A percentile compares a stretch with the other conserved stretches of the same genome.
Conservation (phyloP, 495 filamentous ascomycete genomes). For the Elaphomyces granulatus region DNA sequence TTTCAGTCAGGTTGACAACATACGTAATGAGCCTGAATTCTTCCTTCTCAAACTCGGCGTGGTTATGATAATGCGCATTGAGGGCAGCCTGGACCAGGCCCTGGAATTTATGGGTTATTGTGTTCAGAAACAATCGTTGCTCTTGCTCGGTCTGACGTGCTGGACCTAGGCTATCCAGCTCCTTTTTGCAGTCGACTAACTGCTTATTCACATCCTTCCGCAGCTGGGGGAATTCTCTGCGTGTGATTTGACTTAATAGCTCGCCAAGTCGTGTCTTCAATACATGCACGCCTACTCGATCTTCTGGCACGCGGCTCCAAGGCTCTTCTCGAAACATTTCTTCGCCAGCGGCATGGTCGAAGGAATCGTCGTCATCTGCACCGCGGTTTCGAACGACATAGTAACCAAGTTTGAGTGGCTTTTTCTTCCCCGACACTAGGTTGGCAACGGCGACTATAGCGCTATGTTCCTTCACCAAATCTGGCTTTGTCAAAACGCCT, state of each 20-base stretch:
- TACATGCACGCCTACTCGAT: slow-evolving; percentile 35
- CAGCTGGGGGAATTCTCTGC: slow-evolving; percentile 38
- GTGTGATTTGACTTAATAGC: slow-evolving; percentile 31
- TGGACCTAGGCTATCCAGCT: slow-evolving; percentile 29
- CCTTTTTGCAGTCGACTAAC: slow-evolving; percentile 17
- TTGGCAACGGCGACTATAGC: slow-evolving; percentile 3
- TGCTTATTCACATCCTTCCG: slow-evolving; percentile 29
- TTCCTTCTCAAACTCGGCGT: slow-evolving; percentile 23
- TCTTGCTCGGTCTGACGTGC: slow-evolving; percentile 26
- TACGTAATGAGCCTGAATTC: slow-evolving; percentile 31
- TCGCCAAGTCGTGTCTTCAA: slow-evolving; percentile 30
- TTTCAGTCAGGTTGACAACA: slow-evolving; percentile 25
- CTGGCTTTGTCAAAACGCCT: slow-evolving; percentile 37
- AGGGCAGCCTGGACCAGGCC: slow-evolving; percentile 24
- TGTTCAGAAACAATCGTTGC: slow-evolving; percentile 30
- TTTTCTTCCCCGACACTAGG: slow-evolving; percentile 4
- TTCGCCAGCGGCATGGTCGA: slow-evolving; percentile 14
- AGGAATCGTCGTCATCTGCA: slow-evolving; percentile 3
- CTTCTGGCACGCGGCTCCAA: slow-evolving; percentile 33
- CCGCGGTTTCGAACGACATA: slow-evolving; percentile 5
- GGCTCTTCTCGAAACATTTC: slow-evolving; percentile 11
- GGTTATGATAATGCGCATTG: slow-evolving; percentile 26
- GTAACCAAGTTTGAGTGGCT: slow-evolving; percentile 4
- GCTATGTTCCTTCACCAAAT: slow-evolving; percentile 24
- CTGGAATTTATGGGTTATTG: slow-evolving; percentile 30